Base-by-base conservation (phyloP, 2,329 filamentous ascomycete species). In the Dryadomyces quercivorus region DNA sequence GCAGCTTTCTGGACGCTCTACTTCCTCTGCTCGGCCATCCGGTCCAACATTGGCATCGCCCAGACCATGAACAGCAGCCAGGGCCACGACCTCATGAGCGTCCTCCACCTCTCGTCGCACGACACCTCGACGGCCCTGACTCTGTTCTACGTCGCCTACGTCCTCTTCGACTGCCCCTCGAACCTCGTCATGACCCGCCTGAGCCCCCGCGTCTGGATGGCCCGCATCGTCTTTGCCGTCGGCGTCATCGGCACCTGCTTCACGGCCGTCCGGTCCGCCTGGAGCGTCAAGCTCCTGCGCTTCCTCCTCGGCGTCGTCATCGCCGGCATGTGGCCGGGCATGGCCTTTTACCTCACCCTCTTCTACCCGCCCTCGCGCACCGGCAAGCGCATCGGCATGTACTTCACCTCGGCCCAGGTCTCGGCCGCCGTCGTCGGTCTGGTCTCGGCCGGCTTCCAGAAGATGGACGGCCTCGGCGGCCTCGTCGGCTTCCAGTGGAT, bases 321-420 rank as follows among this genome's bases (percentile, higher is more conserved):
- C 65, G 90, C 90, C 1, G 90, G 90, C 49, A 90, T 95, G 85
- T 95, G 90, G 90, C 90, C 90, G 0, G 90, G 90, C 51, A 95
- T 95, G 90, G 82, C 88, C 10, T 93, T 93, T 67, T 95, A 95
- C 64, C 75, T 95, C 49, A 94, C 90, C 0, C 76, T 95, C 8
- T 95, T 95, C 73, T 95, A 95, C 64, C 90, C 90, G 7, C 89
- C 90, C 0, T 88, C 86, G 6, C 79, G 87, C 13, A 93, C 86
- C 1, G 90, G 87, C 15, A 94, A 93, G 72, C 80, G 90, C 43
- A 94, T 95, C 59, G 90, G 90, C 42, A 81, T 85, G 66, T 95
- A 78, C 71, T 95, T 88, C 66, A 95, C 88, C 2, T 90, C 90
- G 1, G 81, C 88, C 0, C 90, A 95, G 66, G 80, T 95, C 26